Evolutionary conservation across 2,329 filamentous ascomycete species (phyloP), one percentile per base, ranked within the genome.

Genomic region (Grosmannia huntii): DNA sequence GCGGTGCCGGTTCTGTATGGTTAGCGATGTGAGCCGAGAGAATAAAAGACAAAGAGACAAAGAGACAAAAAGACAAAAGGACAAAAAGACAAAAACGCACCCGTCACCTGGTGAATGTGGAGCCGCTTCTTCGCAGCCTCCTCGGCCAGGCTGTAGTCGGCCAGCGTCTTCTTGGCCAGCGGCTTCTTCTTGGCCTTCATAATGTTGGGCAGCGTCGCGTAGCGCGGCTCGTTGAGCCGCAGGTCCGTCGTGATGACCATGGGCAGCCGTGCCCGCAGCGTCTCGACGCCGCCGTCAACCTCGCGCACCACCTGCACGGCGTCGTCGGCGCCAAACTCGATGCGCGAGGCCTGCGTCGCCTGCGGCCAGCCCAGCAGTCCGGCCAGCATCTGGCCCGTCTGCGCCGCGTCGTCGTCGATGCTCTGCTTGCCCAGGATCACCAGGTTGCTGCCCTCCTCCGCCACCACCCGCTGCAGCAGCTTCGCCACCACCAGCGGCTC

Each of bases 141-240:
- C 56, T 81, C 82, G 66, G 90, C 85, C 50, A 96, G 74, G 2
- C 88, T 89, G 71, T 88, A 87, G 69, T 99, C 94, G 59, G 77
- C 80, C 70, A 96, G 71, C 64, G 81, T 89, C 80, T 90, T 87
- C 86, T 96, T 97, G 68, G 94, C 90, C 66, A 99, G 69, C 68
- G 89, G 89, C 87, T 99, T 99, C 88, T 97, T 99, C 87, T 99
- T 99, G 57, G 94, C 94, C 86, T 97, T 99, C 94, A 99, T 99
- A 64, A 99, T 97, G 71, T 97, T 97, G 55, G 91, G 92, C 81
- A 99, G 72, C 73, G 84, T 96, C 25, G 92, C 94, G 72, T 96
- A 99, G 63, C 94, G 79, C 60, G 94, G 94, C 81, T 95, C 90
- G 69, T 99, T 99, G 71, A 99, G 76, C 56, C 94, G 78, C 75